A percentile compares a stretch with the other conserved stretches of the same genome.
These are phyloP conservation scores for Yarrowia sp. DNA, from an alignment of 805 yeast species.

Conservation along the genomic window DNA sequence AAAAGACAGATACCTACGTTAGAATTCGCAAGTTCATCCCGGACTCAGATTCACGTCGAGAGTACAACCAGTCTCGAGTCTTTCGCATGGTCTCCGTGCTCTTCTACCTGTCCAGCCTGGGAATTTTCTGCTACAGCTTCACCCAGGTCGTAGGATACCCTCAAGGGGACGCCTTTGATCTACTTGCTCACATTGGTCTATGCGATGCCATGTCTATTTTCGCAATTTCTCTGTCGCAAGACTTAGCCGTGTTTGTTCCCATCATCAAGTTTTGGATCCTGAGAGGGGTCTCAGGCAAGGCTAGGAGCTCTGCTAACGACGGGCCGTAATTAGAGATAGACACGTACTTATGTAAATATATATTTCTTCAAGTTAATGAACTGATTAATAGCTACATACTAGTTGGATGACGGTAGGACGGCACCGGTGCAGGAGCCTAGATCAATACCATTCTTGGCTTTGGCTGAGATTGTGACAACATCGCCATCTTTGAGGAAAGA, in stretches of 20 bases:
- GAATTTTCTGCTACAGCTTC: slow-evolving; percentile 33
- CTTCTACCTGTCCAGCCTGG: slow-evolving; percentile 40
- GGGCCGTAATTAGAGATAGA: too few species aligned
- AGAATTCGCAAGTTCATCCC: slow-evolving; percentile 40
- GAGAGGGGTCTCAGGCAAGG: slow-evolving; percentile 7
- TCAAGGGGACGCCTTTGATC: slow-evolving; percentile 40
- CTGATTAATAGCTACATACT: background rate
- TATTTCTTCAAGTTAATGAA: too few species aligned
- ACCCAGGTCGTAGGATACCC: slow-evolving; percentile 40
- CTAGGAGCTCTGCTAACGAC: too few species aligned
- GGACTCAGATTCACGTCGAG: slow-evolving; percentile 38
- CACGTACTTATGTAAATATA: background rate
- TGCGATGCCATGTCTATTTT: slow-evolving; percentile 42
- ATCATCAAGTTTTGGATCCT: slow-evolving; percentile 25
- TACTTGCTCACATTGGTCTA: slow-evolving; percentile 41
- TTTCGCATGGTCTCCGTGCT: slow-evolving; percentile 40
- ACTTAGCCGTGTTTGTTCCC: slow-evolving; percentile 39
- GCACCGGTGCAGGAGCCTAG: slow-evolving; percentile 18
- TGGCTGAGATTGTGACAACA: slow-evolving; percentile 31
- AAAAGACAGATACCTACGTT: slow-evolving; percentile 22
- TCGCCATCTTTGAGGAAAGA: slow-evolving; percentile 21
- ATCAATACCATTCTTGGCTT: slow-evolving; percentile 4
- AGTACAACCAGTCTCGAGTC: slow-evolving; percentile 38
- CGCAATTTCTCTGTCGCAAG: slow-evolving; percentile 41
- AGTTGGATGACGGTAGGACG: background rate